Conservation (phyloP, 1,284 basidiomycete species). For the Inonotus hispidus region DNA sequence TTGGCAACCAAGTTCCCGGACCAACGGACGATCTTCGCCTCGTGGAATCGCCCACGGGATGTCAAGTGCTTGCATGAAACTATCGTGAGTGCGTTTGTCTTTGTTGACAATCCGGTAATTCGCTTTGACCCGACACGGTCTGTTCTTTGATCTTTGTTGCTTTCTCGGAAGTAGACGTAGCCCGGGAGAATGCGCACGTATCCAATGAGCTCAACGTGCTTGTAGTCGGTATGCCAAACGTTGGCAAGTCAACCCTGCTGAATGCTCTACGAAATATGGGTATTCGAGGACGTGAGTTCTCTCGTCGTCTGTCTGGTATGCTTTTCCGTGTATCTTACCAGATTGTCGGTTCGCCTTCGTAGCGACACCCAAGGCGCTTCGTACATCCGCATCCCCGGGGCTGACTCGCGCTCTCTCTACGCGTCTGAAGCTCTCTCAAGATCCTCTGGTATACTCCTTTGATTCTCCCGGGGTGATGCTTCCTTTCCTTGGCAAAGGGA, state of each 20-base stretch:
- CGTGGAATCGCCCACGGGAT: constrained; percentile 61
- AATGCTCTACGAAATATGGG: constrained; percentile 90
- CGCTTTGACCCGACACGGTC: not conserved
- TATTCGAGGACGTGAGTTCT: constrained; percentile 74
- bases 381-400: constrained; percentile 86
- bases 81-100: constrained; percentile 60
- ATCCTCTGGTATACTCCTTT: constrained; percentile 87
- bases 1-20: constrained; percentile 64
- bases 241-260: constrained; percentile 93
- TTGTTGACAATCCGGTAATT: not conserved
- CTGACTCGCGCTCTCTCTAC: constrained; percentile 82
- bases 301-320: constrained; percentile 1
- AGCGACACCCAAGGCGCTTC: constrained; percentile 80
- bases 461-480: constrained; percentile 98
- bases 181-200: constrained; percentile 53
- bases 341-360: constrained; percentile 10
- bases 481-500: constrained; percentile 87
- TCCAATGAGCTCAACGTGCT: constrained; percentile 78
- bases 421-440: constrained; percentile 71
- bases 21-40: constrained; percentile 63
- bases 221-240: constrained; percentile 97
- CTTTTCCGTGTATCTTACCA: constrained; percentile 8
- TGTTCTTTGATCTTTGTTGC: constrained; percentile 4
- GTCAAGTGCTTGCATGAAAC: constrained; percentile 56
- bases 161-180: constrained; percentile 48